phyloP scores from a whole-genome alignment of 176 grass and related monocot genomes.

The Oryza meridionalis region DNA sequence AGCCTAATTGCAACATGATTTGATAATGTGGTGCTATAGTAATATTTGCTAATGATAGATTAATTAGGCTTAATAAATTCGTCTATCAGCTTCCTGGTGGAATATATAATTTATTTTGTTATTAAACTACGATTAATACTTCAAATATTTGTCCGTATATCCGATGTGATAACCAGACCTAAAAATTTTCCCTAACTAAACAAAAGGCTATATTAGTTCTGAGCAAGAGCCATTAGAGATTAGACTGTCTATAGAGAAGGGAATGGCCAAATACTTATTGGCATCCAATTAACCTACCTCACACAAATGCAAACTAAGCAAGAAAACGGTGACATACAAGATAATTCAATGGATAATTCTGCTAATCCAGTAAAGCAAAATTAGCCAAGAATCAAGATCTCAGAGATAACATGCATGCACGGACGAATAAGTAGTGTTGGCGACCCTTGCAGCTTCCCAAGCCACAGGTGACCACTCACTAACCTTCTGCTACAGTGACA shows the following conservation, averaged over 20 bases:
- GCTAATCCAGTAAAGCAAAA: not conserved
- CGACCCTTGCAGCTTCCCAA: not conserved
- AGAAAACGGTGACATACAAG: not conserved
- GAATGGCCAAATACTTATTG: not conserved
- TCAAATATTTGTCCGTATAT: no score
- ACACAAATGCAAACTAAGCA: not conserved
- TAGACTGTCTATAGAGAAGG: not conserved
- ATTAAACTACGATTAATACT: no score
- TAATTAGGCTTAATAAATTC: no score
- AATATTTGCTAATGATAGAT: no score
- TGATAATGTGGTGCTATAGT: no score
- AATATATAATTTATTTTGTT: no score
- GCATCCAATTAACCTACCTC: not conserved
- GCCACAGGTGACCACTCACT: conserved; percentile 12
- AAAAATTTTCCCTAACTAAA: no score
- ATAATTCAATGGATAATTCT: not conserved
- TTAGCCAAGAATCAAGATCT: not conserved
- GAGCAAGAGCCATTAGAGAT: not conserved
- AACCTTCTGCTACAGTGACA: not conserved
- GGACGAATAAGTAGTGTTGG: not conserved
- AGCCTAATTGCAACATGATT: no score
- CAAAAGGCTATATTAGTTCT: no score
- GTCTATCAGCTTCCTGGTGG: no score
- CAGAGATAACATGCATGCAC: not conserved
- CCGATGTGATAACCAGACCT: no score